These are phyloP conservation scores for Vaucheria bursata DNA, from an alignment of 352 stramenopile genomes.

Conservation along the genomic window DNA sequence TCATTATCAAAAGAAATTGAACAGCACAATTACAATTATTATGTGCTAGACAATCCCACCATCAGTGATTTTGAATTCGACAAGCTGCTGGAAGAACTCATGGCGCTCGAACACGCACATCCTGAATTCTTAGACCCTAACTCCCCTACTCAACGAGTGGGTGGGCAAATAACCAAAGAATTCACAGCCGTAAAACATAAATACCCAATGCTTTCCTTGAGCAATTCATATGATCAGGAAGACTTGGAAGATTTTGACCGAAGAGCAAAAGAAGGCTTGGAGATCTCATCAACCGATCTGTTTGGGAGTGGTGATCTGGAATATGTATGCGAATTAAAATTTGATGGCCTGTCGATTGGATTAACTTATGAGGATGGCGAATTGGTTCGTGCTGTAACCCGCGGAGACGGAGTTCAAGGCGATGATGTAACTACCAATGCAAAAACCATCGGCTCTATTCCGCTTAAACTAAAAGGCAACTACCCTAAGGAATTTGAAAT, in stretches of 20 bases:
- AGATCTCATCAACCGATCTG: not conserved
- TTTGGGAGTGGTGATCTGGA: not conserved
- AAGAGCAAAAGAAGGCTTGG: not conserved
- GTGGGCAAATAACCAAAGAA: not conserved
- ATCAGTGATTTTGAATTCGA: slow-evolving; percentile 12
- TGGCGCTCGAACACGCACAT: not conserved
- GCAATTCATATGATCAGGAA: not conserved
- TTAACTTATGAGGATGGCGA: slow-evolving; percentile 11
- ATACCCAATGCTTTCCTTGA: slow-evolving; percentile 11
- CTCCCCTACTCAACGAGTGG: slow-evolving; percentile 4
- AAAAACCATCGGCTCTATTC: slow-evolving; percentile 1
- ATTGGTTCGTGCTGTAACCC: not conserved
- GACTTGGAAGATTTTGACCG: not conserved
- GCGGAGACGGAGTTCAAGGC: slow-evolving; percentile 13
- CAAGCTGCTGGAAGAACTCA: not conserved
- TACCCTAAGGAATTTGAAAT: slow-evolving; percentile 4
- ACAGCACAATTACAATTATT: slow-evolving; percentile 2
- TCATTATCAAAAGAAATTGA: not conserved
- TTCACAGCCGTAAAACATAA: slow-evolving; percentile 10
- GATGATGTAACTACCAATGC: slow-evolving; percentile 20
- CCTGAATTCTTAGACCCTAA: slow-evolving; percentile 6
- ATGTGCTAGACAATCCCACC: slow-evolving; percentile 5
- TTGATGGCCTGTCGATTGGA: slow-evolving; percentile 2
- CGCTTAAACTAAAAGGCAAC: slow-evolving; percentile 11
- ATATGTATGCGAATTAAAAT: slow-evolving; percentile 18